Base-by-base conservation (phyloP, 2,329 filamentous ascomycete genomes). In the Alternaria solani region DNA sequence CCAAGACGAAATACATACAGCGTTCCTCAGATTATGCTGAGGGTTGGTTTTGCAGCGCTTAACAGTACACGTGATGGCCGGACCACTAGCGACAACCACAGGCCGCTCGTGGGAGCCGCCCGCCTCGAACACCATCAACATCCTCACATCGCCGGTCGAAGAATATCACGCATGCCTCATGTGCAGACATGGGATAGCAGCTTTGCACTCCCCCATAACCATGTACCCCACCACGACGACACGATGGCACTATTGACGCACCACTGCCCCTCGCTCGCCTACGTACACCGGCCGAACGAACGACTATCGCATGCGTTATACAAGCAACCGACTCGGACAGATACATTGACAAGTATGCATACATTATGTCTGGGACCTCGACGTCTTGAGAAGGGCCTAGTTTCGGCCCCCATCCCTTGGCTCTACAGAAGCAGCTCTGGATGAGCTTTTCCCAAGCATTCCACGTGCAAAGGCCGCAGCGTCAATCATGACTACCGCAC, bases 201-300 rank as follows among this genome's bases (percentile, higher is more conserved):
- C 11, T 28, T 1, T 26, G 32, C 32, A 4, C 51, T 34, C 7
- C 47, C 47, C 25, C 16, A 18, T 36, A 32, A 36, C 32, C 20
- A 23, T 34, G n/a, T 41, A 36, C 36, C 43, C 23, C 34, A 28
- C 36, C 16, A 38, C 36, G 49, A 44, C 20, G 25, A 28, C 34
- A 60, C 64, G 39, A 65, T 59, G 54, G 47, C 54, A 44, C 43
- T 20, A 38, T 36, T 32, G 49, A 39, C 55, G 62, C 55, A 44
- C 61, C 54, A 54, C 61, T 65, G 52, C 67, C 69, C 69, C 69
- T 69, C 69, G 66, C 59, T 65, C 62, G 49, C 57, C 59, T 49
- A 54, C 58, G 51, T 58, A 53, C 43, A 51, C 51, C 61, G n/a
- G 53, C 52, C 32, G 42, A 25, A 60, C 42, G 39, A 14, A 26